A percentile compares a stretch with the other conserved stretches of the same genome.
Conservation (phyloP, 768 basidiomycete species). For the Mycena venus region DNA sequence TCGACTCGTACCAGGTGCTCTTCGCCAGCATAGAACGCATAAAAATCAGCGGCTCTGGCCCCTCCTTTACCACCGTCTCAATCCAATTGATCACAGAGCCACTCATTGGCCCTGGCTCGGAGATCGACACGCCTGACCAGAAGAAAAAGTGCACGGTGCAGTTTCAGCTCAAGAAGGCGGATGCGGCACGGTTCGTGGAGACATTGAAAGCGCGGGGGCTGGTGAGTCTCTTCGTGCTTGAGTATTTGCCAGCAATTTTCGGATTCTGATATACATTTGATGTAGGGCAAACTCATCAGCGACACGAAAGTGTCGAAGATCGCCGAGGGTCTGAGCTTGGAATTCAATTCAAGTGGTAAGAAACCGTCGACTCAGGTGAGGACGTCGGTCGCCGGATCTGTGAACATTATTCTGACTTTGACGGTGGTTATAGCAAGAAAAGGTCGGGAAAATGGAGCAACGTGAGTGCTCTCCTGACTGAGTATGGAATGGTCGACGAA, state of each 20-base stretch:
- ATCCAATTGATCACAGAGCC: conserved; percentile 1
- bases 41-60: neutral
- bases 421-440: conserved; percentile 9
- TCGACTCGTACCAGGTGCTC: conserved; percentile 21
- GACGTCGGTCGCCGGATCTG: neutral
- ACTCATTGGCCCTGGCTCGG: conserved; percentile 11
- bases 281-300: conserved; percentile 19
- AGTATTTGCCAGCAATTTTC: neutral
- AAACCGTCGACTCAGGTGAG: conserved; percentile 30
- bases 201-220: conserved; percentile 29
- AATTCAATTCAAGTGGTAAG: neutral
- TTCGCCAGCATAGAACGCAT: conserved; percentile 21
- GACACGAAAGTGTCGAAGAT: conserved; percentile 32
- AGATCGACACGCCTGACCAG: neutral
- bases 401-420: neutral
- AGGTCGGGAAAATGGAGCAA: conserved; percentile 28
- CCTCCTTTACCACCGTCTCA: neutral
- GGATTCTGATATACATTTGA: neutral
- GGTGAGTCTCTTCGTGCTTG: conserved; percentile 18
- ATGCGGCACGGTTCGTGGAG: conserved; percentile 23
- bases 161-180: conserved; percentile 18
- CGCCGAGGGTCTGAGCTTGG: conserved; percentile 21
- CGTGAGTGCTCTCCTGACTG: conserved; percentile 12
- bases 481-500: neutral
- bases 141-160: conserved; percentile 1